phyloP scores from a whole-genome alignment of 192 early-diverging fungal species.

The Borealophlyctis nickersoniae region DNA sequence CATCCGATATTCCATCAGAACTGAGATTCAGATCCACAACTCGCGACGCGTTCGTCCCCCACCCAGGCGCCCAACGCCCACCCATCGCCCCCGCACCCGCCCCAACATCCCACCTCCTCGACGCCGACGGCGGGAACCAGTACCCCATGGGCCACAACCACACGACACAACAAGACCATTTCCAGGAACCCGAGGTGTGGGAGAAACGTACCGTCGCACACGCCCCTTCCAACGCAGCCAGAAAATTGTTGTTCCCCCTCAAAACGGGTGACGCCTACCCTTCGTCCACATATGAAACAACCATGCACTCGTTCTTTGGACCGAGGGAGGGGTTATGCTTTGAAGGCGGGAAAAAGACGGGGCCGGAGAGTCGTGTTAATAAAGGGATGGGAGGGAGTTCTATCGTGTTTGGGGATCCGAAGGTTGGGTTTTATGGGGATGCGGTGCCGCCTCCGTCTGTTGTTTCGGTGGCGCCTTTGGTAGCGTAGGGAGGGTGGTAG shows the following conservation, averaged over 20 bases:
- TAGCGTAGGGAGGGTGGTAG: too few species aligned
- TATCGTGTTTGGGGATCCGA: slow-evolving; percentile 21
- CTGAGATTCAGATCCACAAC: slow-evolving; percentile 13
- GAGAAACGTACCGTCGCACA: slow-evolving; percentile 4
- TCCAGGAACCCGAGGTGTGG: not conserved
- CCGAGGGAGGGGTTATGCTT: slow-evolving; percentile 18
- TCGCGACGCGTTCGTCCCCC: slow-evolving; percentile 16
- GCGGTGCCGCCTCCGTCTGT: too few species aligned
- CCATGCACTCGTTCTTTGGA: slow-evolving; percentile 13
- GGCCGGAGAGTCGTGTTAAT: not conserved
- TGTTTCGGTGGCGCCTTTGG: too few species aligned
- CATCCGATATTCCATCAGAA: not conserved
- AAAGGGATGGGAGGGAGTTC: not conserved
- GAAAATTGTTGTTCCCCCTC: slow-evolving; percentile 30
- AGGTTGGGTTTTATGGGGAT: slow-evolving; percentile 12
- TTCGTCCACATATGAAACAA: slow-evolving; percentile 27
- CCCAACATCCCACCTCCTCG: not conserved
- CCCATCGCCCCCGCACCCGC: not conserved
- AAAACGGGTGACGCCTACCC: not conserved
- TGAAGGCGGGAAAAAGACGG: not conserved
- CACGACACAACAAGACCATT: slow-evolving; percentile 31
- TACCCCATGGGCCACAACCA: slow-evolving; percentile 25
- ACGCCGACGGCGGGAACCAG: slow-evolving; percentile 14
- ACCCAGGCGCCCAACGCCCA: slow-evolving; percentile 11
- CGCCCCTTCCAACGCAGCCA: not conserved